Evolutionary conservation across 257 asterid species (phyloP).

Genomic region (Ocimum tenuiflorum): DNA sequence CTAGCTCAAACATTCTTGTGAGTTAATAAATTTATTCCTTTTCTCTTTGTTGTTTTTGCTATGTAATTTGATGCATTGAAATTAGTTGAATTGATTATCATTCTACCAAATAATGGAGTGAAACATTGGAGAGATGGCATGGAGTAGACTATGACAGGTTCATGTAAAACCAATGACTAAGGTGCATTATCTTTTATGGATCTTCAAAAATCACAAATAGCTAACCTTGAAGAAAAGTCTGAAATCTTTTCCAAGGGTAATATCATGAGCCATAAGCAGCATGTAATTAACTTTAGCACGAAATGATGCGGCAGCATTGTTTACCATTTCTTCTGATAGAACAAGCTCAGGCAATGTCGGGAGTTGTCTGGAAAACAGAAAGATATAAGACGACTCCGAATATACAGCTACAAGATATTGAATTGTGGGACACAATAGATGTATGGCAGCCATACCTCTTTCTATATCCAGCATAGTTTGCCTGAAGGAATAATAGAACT

Average conservation of each 20-base stretch:
- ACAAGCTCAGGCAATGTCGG: slow-evolving; percentile 73
- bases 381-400: slow-evolving; percentile 16
- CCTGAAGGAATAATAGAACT: slow-evolving; percentile 61
- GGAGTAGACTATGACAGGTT: not conserved
- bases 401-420: not conserved
- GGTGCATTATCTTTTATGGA: not conserved
- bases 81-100: slow-evolving; percentile 5
- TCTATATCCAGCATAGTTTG: slow-evolving; percentile 62
- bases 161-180: not conserved
- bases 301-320: slow-evolving; percentile 85
- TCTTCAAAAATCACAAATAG: slow-evolving; percentile 19
- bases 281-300: slow-evolving; percentile 81
- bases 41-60: too few relatives aligned
- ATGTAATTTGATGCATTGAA: slow-evolving; percentile 7
- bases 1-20: too few relatives aligned
- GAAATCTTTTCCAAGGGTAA: slow-evolving; percentile 92
- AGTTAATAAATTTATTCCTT: too few relatives aligned
- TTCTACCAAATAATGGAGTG: slow-evolving; percentile 6
- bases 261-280: slow-evolving; percentile 98
- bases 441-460: slow-evolving; percentile 42
- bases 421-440: slow-evolving; percentile 2
- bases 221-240: slow-evolving; percentile 84
- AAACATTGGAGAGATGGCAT: not conserved
- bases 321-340: slow-evolving; percentile 92
- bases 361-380: slow-evolving; percentile 48